These are phyloP conservation scores for Penicillium tannophilum DNA, from an alignment of 495 filamentous ascomycete genomes.

Conservation along the genomic window DNA sequence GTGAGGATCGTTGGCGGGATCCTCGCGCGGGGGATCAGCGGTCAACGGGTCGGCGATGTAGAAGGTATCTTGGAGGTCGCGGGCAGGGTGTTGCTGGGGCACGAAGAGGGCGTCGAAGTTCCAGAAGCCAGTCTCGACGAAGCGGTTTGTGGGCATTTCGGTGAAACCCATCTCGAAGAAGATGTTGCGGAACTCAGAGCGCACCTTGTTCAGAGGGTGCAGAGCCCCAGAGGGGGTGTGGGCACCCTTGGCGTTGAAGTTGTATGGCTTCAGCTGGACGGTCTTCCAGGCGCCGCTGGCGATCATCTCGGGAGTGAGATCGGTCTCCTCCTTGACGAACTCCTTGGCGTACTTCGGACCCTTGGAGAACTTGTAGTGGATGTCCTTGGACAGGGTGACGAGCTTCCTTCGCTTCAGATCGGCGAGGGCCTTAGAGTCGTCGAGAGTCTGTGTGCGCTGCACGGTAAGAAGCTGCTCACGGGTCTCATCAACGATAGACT, in stretches of 20 bases:
- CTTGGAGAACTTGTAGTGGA: conserved; percentile 79
- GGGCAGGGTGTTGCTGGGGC: conserved; percentile 94
- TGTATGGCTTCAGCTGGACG: conserved; percentile 91
- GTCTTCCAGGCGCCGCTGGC: conserved; percentile 67
- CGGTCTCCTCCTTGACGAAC: conserved; percentile 90
- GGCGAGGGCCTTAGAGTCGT: conserved; percentile 68
- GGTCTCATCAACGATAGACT: conserved; percentile 77
- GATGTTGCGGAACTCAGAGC: conserved; percentile 90
- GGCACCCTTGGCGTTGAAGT: conserved; percentile 90
- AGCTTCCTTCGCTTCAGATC: conserved; percentile 92
- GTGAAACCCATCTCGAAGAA: conserved; percentile 81
- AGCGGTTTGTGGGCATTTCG: conserved; percentile 59
- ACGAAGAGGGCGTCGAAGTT: conserved; percentile 98
- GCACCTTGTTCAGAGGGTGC: conserved; percentile 93
- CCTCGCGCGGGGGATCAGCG: conserved; percentile 77
- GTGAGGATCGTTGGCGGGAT: conserved; percentile 52
- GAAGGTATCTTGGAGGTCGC: conserved; percentile 96
- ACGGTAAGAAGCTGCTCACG: conserved; percentile 71
- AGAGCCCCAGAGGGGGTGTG: conserved; percentile 78
- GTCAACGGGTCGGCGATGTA: conserved; percentile 86
- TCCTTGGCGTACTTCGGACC: conserved; percentile 83
- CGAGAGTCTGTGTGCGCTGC: conserved; percentile 64
- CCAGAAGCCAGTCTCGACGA: conserved; percentile 97
- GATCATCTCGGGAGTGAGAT: conserved; percentile 92
- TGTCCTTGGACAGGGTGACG: conserved; percentile 76